phyloP scores from a whole-genome alignment of 2,329 filamentous ascomycete genomes.

The Venturia nashicola region DNA sequence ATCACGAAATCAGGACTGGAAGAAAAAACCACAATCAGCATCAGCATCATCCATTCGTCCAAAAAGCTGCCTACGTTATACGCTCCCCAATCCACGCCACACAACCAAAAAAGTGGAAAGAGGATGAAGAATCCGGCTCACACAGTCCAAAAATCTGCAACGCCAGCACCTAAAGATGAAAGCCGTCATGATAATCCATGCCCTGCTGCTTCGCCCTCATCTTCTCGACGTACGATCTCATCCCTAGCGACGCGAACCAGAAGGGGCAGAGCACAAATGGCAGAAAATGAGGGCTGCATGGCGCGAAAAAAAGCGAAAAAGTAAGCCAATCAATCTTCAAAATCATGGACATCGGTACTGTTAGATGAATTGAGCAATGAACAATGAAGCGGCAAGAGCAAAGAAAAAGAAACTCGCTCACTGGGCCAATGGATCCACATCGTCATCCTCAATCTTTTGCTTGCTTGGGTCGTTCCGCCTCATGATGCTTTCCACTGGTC shows the following conservation, averaged over 20 bases:
- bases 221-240: neutral
- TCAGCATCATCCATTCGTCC: neutral
- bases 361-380: neutral
- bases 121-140: neutral
- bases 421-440: conserved; percentile 8
- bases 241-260: neutral
- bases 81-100: neutral
- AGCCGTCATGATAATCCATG: neutral
- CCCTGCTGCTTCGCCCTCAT: neutral
- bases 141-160: neutral
- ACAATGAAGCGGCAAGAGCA: neutral
- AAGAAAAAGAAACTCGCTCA: neutral
- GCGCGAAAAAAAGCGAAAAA: neutral
- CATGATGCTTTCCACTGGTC: conserved; percentile 91
- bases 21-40: neutral
- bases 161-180: neutral
- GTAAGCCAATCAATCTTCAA: neutral
- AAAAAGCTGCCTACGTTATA: neutral
- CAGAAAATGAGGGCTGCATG: neutral
- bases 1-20: neutral
- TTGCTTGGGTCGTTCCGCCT: conserved; percentile 47
- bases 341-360: neutral
- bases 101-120: neutral
- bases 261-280: neutral
- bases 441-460: conserved; percentile 3